Percentiles rank a stretch among this genome's conserved stretches.
phyloP scores from a whole-genome alignment of 1,139 yeast genomes.

The Saccharomyces hybrid region DNA sequence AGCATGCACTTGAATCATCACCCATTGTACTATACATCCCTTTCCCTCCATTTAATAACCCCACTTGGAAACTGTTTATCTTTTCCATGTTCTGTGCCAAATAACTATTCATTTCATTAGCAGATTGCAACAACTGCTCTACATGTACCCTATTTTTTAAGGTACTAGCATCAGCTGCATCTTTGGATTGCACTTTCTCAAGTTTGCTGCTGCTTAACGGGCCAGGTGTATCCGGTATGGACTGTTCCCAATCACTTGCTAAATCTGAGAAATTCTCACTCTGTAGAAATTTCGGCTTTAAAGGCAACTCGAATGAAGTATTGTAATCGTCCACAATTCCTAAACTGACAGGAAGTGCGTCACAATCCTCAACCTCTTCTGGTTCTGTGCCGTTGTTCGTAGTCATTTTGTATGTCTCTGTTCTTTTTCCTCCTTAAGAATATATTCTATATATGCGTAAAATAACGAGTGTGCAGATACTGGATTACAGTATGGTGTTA shows the following conservation, averaged over 20 bases:
- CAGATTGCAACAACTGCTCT: conserved; percentile 28
- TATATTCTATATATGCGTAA: background rate
- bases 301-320: conserved; percentile 19
- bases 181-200: background rate
- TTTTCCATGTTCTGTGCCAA: conserved; percentile 25
- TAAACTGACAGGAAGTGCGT: background rate
- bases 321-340: conserved; percentile 7
- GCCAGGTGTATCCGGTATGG: conserved; percentile 8
- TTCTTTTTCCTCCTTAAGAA: background rate
- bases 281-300: conserved; percentile 14
- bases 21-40: conserved; percentile 8
- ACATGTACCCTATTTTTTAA: conserved; percentile 16
- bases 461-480: background rate
- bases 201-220: background rate
- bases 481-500: background rate
- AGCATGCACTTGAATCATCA: conserved; percentile 14
- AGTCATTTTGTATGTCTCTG: background rate
- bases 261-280: conserved; percentile 18
- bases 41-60: conserved; percentile 12
- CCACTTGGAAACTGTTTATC: conserved; percentile 17
- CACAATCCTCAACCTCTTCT: background rate
- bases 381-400: background rate
- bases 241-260: conserved; percentile 9
- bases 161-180: background rate
- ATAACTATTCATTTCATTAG: conserved; percentile 25